Evolutionary conservation across 345 rosid species (phyloP).

Genomic region (Trapa incisa): DNA sequence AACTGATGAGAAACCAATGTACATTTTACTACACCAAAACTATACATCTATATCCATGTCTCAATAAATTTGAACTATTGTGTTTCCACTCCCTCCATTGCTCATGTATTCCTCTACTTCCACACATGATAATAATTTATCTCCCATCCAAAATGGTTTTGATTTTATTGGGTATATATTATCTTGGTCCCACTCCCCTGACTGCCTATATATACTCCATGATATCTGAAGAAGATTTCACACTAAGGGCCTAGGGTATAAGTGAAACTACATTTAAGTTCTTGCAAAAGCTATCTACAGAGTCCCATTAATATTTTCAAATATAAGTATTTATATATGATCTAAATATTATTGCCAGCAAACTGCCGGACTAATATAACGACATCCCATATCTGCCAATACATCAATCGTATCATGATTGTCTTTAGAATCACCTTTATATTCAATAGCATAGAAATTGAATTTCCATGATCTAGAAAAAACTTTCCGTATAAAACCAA

Average conservation of each 20-base stretch:
- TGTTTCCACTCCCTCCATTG: too few relatives aligned
- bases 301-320: not conserved
- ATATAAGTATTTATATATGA: not conserved
- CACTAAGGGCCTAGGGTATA: not conserved
- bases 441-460: not conserved
- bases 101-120: too few relatives aligned
- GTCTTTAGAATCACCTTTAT: not conserved
- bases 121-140: not conserved
- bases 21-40: too few relatives aligned
- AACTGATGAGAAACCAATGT: too few relatives aligned
- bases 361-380: not conserved
- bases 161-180: not conserved
- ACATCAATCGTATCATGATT: not conserved
- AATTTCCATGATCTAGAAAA: not conserved
- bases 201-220: not conserved
- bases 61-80: too few relatives aligned
- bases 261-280: not conserved
- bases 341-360: not conserved
- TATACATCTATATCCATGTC: too few relatives aligned
- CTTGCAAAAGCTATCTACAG: not conserved
- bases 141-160: not conserved
- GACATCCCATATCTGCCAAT: not conserved
- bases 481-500: not conserved
- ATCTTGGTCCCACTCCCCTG: not conserved
- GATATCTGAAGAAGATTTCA: not conserved